Evolutionary conservation across 1,139 yeast genomes (phyloP).

Genomic region (Saccharomyces uvarum): DNA sequence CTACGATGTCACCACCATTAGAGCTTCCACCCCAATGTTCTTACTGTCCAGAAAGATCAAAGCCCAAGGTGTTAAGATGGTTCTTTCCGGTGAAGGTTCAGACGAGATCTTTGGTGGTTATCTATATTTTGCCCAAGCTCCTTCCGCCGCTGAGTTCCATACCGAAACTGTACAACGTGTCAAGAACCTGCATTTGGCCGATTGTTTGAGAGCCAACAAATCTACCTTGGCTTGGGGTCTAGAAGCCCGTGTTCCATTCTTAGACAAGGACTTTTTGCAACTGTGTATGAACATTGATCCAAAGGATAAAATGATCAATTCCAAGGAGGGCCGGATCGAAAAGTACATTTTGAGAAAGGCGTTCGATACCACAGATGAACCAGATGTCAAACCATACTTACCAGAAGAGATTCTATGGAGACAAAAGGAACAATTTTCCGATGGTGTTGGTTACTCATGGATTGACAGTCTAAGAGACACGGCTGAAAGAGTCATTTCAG

Average conservation of each 20-base stretch:
- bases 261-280: constrained; percentile 87
- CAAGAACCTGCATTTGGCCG: constrained; percentile 93
- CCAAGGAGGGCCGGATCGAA: constrained; percentile 67
- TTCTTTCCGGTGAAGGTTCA: constrained; percentile 95
- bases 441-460: constrained; percentile 99
- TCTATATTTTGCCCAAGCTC: constrained; percentile 94
- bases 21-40: constrained; percentile 99
- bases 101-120: constrained; percentile 99
- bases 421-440: constrained; percentile 98
- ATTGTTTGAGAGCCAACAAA: constrained; percentile 97
- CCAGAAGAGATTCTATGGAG: constrained; percentile 97
- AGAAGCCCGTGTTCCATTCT: constrained; percentile 98
- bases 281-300: constrained; percentile 94
- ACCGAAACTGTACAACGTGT: constrained; percentile 91
- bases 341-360: constrained; percentile 95
- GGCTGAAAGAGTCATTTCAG: constrained; percentile 78
- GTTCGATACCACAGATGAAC: constrained; percentile 75
- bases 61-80: constrained; percentile 99
- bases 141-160: constrained; percentile 86
- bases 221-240: constrained; percentile 99
- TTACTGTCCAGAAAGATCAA: constrained; percentile 90
- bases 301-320: constrained; percentile 75
- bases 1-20: constrained; percentile 93
- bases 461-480: constrained; percentile 94
- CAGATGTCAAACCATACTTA: constrained; percentile 68